phyloP scores from a whole-genome alignment of 2,329 filamentous ascomycete genomes.

The Claviceps sp. region DNA sequence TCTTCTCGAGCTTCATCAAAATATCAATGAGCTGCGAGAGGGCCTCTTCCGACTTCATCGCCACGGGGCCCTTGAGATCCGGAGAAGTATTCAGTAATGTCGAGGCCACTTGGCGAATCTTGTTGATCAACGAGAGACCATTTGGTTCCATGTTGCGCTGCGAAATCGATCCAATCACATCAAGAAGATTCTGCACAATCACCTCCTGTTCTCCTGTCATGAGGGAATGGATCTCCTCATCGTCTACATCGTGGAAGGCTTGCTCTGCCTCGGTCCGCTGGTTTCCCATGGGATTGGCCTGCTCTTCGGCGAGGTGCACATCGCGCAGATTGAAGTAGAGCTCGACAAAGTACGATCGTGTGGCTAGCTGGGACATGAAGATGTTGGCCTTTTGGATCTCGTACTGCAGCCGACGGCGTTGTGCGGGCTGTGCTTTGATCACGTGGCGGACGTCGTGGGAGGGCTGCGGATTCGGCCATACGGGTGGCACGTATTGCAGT shows the following conservation, averaged over 20 bases:
- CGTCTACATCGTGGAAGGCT: constrained; percentile 25
- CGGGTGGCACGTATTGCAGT: constrained; percentile 39
- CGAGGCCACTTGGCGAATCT: constrained; percentile 73
- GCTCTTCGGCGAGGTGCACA: constrained; percentile 39
- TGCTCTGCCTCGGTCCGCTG: constrained; percentile 24
- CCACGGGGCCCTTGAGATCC: constrained; percentile 36
- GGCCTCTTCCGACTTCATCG: constrained; percentile 52
- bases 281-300: constrained; percentile 21
- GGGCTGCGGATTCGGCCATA: constrained; percentile 31
- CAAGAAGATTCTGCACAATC: constrained; percentile 69
- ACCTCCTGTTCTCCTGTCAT: constrained; percentile 66
- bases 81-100: constrained; percentile 54
- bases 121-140: constrained; percentile 54
- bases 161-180: constrained; percentile 62
- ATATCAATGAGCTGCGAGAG: constrained; percentile 62
- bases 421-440: constrained; percentile 34
- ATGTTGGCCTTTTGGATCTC: constrained; percentile 92
- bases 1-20: constrained; percentile 59
- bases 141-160: constrained; percentile 76
- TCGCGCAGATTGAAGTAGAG: constrained; percentile 71
- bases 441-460: constrained; percentile 36
- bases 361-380: constrained; percentile 67
- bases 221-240: constrained; percentile 40
- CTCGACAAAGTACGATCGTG: constrained; percentile 73
- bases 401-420: constrained; percentile 52